These are phyloP conservation scores for Cyberlindnera mississippiensis DNA, from an alignment of 805 yeast genomes.

Conservation along the genomic window DNA sequence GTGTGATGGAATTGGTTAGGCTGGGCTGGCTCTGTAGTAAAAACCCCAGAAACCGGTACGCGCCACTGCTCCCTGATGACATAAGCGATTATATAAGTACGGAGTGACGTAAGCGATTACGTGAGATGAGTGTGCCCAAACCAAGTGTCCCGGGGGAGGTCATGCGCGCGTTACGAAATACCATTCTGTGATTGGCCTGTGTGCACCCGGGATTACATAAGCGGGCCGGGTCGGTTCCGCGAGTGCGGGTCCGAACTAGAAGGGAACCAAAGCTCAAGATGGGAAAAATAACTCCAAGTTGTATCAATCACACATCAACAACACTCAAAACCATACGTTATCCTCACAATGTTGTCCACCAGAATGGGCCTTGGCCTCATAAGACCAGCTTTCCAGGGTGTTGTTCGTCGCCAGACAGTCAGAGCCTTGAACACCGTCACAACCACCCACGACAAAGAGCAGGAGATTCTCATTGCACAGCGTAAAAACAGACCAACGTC, in stretches of 20 bases:
- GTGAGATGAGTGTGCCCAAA: neutral
- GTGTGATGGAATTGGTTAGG: no score
- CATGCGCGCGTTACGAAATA: conserved; percentile 7
- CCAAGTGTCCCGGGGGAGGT: neutral
- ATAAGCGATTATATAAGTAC: neutral
- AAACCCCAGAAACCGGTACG: no score
- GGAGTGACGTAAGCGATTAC: no score
- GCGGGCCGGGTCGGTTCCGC: conserved; percentile 7
- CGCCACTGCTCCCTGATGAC: no score
- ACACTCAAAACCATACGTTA: no score
- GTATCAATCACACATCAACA: no score
- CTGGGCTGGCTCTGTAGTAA: no score
- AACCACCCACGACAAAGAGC: conserved; percentile 60
- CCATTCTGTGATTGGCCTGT: conserved; percentile 7
- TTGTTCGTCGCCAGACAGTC: conserved; percentile 15
- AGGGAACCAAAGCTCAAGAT: no score
- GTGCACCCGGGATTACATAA: conserved; percentile 4
- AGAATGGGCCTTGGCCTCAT: conserved; percentile 12
- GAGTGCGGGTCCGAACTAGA: neutral
- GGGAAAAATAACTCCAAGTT: no score
- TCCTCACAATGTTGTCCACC: conserved; percentile 9
- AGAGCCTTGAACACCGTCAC: conserved; percentile 36
- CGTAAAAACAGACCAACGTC: conserved; percentile 85
- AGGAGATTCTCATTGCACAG: conserved; percentile 70
- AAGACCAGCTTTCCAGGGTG: conserved; percentile 10